Evolutionary conservation across 75 land plant genomes (phyloP).

Genomic region (Pinus albicaulis): DNA sequence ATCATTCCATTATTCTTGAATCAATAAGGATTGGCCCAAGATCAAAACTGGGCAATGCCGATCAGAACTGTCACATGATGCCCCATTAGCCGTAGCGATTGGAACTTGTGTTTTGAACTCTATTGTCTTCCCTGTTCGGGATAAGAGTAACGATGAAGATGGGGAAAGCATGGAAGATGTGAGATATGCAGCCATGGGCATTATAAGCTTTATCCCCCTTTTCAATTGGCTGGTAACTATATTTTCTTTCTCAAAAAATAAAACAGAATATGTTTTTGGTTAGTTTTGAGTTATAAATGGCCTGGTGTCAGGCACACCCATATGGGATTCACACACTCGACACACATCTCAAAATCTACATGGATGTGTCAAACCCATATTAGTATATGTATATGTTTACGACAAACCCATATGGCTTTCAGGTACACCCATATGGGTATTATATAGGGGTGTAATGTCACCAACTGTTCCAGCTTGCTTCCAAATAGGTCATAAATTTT

Average conservation of each 20-base stretch:
- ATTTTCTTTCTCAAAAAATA: not conserved
- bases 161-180: slow-evolving; percentile 59
- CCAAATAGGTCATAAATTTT: too few relatives aligned
- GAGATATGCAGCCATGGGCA: slow-evolving; percentile 75
- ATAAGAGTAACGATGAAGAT: slow-evolving; percentile 14
- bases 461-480: too few relatives aligned
- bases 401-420: too few relatives aligned
- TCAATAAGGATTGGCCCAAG: not conserved
- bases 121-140: slow-evolving; percentile 39
- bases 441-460: too few relatives aligned
- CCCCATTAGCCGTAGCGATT: slow-evolving; percentile 75
- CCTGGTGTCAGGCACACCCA: not conserved
- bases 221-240: slow-evolving; percentile 92
- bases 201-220: slow-evolving; percentile 88
- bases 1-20: slow-evolving; percentile 1
- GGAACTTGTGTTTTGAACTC: slow-evolving; percentile 80
- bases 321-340: not conserved
- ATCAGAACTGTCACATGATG: slow-evolving; percentile 64
- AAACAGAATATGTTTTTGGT: not conserved
- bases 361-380: not conserved
- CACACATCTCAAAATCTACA: not conserved
- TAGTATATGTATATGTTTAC: not conserved
- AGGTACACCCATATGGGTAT: too few relatives aligned
- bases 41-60: slow-evolving; percentile 26
- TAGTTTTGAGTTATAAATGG: not conserved